Evolutionary conservation across 169 alveolate genomes (phyloP).

Genomic region (Eimeria necatrix): DNA sequence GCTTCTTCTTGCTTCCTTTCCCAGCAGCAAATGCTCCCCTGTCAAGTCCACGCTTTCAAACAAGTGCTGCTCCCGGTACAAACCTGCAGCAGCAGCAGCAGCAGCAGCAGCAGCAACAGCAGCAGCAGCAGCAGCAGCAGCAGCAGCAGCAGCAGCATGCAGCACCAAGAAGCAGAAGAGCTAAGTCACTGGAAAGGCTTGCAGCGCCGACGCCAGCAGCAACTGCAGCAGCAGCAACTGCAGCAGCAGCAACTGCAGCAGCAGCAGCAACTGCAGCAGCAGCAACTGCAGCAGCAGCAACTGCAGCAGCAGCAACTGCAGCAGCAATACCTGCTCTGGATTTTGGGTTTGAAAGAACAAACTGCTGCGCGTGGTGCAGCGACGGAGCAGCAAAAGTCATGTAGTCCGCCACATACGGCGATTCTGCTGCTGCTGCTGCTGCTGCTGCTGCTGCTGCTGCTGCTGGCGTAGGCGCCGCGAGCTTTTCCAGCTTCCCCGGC

Average conservation of each 20-base stretch:
- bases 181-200: background rate
- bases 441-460: background rate
- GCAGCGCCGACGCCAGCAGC: no score
- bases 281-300: no score
- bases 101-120: background rate
- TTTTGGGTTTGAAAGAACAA: constrained; percentile 82
- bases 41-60: constrained; percentile 74
- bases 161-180: background rate
- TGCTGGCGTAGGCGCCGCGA: background rate
- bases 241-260: no score
- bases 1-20: constrained; percentile 54
- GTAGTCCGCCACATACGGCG: constrained; percentile 71
- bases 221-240: no score
- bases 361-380: constrained; percentile 83
- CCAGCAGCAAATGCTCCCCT: constrained; percentile 82
- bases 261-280: no score
- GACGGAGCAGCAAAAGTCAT: constrained; percentile 83
- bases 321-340: constrained; percentile 66
- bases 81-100: constrained; percentile 69
- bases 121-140: background rate
- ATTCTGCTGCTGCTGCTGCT: background rate
- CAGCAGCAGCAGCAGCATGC: no score
- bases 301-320: no score
- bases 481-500: background rate
- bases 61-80: constrained; percentile 80